Evolutionary conservation across 306 rosid species (phyloP).

Genomic region (Sphenostylis stenocarpa): DNA sequence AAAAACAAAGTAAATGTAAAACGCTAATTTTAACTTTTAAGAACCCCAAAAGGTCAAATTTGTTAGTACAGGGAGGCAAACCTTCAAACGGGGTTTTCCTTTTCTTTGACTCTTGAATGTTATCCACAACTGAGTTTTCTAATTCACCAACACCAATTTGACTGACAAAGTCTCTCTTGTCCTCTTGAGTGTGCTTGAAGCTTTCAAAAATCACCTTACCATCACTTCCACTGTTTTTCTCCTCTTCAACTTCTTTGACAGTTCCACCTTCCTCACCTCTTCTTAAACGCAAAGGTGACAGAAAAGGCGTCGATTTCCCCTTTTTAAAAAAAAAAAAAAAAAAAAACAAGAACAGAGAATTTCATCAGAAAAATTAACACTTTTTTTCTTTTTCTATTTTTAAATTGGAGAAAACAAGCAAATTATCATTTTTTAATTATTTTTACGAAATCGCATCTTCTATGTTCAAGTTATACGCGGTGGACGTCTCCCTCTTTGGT

Average conservation of each 20-base stretch:
- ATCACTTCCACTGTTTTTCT: slow-evolving; percentile 33
- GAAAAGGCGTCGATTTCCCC: slow-evolving; percentile 79
- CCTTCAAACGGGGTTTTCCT: slow-evolving; percentile 64
- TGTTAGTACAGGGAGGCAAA: slow-evolving; percentile 35
- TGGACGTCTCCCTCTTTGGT: too few species aligned
- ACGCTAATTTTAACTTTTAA: neutral
- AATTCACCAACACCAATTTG: slow-evolving; percentile 38
- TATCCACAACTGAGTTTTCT: slow-evolving; percentile 36
- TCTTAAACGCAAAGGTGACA: slow-evolving; percentile 50
- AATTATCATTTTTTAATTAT: neutral
- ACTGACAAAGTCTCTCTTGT: slow-evolving; percentile 30
- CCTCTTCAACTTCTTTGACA: slow-evolving; percentile 39
- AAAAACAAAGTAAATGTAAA: neutral
- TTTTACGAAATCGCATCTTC: neutral
- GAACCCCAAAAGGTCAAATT: neutral
- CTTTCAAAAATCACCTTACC: slow-evolving; percentile 54
- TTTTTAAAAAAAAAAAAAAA: too few species aligned
- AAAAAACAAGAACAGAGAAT: neutral
- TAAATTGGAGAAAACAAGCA: neutral
- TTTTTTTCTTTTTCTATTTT: neutral
- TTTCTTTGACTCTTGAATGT: slow-evolving; percentile 55
- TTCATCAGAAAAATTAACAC: neutral
- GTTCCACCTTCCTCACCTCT: slow-evolving; percentile 26
- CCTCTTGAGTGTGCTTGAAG: slow-evolving; percentile 59
- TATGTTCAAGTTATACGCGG: too few species aligned